Evolutionary conservation across 371 early-diverging fungal genomes (phyloP).

Genomic region (Mucor lusitanicus): DNA sequence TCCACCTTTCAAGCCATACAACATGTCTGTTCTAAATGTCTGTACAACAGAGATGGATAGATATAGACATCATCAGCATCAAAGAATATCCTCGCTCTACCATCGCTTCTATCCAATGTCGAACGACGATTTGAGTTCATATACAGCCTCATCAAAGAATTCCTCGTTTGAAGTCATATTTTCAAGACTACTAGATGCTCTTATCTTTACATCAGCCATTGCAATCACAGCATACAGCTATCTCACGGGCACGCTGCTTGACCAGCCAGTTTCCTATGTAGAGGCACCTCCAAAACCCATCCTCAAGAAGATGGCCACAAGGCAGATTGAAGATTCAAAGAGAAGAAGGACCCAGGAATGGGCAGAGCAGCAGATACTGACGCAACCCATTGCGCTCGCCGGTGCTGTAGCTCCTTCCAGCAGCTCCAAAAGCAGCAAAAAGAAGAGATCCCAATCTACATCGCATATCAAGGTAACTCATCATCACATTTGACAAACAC

Average conservation of each 20-base stretch:
- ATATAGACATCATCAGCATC: constrained; percentile 6
- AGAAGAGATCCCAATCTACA: constrained; percentile 14
- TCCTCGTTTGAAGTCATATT: constrained; percentile 34
- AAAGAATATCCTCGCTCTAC: constrained; percentile 5
- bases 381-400: not conserved
- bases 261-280: not conserved
- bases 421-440: constrained; percentile 1
- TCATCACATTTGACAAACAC: not conserved
- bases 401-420: not conserved
- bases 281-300: constrained; percentile 9
- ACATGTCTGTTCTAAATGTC: constrained; percentile 19
- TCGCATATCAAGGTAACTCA: not conserved
- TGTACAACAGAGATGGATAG: constrained; percentile 11
- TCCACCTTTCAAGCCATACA: not conserved
- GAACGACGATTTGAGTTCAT: constrained; percentile 1
- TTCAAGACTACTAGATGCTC: constrained; percentile 37
- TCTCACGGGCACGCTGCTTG: constrained; percentile 32
- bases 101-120: constrained; percentile 8
- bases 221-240: constrained; percentile 46
- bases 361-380: constrained; percentile 19
- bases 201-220: constrained; percentile 51
- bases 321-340: constrained; percentile 15
- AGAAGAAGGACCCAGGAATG: constrained; percentile 22
- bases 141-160: constrained; percentile 10
- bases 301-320: not conserved